phyloP scores from a whole-genome alignment of 345 rosid genomes.

The Anastatica hierochuntica region DNA sequence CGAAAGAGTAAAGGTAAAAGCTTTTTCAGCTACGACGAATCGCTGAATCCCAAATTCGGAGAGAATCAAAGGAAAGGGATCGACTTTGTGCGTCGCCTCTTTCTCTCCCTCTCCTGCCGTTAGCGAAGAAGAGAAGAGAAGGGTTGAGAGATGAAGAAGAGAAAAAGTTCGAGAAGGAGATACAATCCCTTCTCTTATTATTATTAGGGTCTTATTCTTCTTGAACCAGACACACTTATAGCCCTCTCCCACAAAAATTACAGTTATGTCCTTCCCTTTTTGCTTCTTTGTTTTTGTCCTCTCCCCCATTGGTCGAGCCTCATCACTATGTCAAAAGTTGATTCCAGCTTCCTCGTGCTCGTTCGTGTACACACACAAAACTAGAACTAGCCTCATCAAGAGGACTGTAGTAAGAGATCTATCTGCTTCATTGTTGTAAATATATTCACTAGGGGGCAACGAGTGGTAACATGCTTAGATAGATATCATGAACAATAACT shows the following conservation, averaged over 20 bases:
- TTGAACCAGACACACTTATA: conserved; percentile 6
- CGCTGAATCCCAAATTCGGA: conserved; percentile 27
- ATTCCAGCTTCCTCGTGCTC: background rate
- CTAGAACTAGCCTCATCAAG: too few species aligned
- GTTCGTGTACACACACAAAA: too few species aligned
- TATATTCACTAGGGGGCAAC: too few species aligned
- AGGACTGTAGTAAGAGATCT: too few species aligned
- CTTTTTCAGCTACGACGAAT: conserved; percentile 26
- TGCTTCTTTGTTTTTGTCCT: background rate
- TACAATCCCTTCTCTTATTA: conserved; percentile 38
- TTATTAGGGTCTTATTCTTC: conserved; percentile 19
- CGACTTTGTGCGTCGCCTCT: conserved; percentile 28
- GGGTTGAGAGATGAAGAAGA: conserved; percentile 14
- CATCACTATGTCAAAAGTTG: background rate
- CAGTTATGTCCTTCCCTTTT: conserved; percentile 11
- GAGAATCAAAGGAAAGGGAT: conserved; percentile 9
- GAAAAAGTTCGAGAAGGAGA: conserved; percentile 10
- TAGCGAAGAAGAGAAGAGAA: conserved; percentile 34
- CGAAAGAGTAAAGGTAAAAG: conserved; percentile 8
- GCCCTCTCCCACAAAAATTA: background rate
- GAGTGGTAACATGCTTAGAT: too few species aligned
- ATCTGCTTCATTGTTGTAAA: too few species aligned
- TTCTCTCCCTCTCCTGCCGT: conserved; percentile 42
- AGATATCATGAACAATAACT: background rate
- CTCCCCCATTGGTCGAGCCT: background rate